Percentiles rank a stretch among this genome's conserved stretches.
phyloP scores from a whole-genome alignment of 2,329 filamentous ascomycete species.

The Cladophialophora psammophila region DNA sequence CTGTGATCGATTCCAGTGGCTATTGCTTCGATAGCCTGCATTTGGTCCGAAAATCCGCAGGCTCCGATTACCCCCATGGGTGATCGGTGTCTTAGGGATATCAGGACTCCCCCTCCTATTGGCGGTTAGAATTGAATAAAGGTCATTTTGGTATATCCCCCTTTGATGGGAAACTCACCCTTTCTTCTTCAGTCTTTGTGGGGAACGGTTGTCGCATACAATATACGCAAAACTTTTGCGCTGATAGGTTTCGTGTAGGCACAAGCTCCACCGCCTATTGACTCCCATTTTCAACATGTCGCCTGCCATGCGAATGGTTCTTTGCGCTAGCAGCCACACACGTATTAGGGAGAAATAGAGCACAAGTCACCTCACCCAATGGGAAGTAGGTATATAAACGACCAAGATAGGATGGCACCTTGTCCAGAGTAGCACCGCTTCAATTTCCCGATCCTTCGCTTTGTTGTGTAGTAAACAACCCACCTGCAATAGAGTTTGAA shows the following conservation, averaged over 20 bases:
- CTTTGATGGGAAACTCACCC: not conserved
- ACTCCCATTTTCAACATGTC: not conserved
- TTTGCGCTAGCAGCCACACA: not conserved
- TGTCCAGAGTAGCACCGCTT: not conserved
- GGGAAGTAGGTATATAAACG: not conserved
- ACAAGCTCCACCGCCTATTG: not conserved
- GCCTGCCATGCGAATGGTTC: not conserved
- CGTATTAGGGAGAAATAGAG: not conserved
- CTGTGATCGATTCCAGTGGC: not conserved
- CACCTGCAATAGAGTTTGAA: not conserved
- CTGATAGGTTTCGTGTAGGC: not conserved
- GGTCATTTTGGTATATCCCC: not conserved
- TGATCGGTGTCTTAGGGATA: not conserved
- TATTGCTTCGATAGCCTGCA: not conserved
- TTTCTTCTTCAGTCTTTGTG: not conserved
- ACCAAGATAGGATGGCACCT: not conserved
- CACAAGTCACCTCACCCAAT: not conserved
- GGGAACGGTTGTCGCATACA: not conserved
- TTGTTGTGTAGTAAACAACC: not conserved
- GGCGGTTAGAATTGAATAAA: not conserved
- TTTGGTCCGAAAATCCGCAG: conserved; percentile 13
- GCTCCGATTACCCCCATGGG: conserved; percentile 7
- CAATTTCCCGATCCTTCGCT: not conserved
- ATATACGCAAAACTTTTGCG: not conserved
- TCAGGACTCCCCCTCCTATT: not conserved